These are phyloP conservation scores for Ustilago bromivora DNA, from an alignment of 1,284 basidiomycete species.

Conservation along the genomic window DNA sequence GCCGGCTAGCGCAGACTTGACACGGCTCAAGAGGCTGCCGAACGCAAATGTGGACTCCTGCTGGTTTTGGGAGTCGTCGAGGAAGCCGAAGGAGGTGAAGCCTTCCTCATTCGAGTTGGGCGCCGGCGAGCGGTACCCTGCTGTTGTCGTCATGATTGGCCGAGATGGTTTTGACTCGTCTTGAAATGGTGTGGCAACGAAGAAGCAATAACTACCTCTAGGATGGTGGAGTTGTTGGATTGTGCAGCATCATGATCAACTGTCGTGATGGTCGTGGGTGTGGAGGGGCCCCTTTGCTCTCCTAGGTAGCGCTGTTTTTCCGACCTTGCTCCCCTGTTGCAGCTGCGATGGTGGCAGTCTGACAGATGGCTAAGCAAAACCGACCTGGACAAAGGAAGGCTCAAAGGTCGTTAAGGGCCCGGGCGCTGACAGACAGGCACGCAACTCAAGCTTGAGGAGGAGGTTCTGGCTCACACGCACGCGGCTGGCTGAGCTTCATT, in stretches of 20 bases:
- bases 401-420: conserved; percentile 13
- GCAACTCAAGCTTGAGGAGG: conserved; percentile 9
- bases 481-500: not conserved
- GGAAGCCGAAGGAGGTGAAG: conserved; percentile 61
- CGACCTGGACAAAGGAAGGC: conserved; percentile 11
- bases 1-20: conserved; percentile 58
- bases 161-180: not conserved
- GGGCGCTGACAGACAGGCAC: conserved; percentile 3
- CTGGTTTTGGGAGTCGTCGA: conserved; percentile 56
- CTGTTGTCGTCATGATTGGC: conserved; percentile 10
- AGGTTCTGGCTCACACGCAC: not conserved
- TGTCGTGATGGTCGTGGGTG: not conserved
- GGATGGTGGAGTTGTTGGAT: not conserved
- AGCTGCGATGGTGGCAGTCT: too few species aligned
- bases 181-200: not conserved
- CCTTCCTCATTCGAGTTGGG: conserved; percentile 14
- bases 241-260: not conserved
- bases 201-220: not conserved
- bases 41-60: conserved; percentile 56
- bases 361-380: conserved; percentile 1
- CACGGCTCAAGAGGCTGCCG: conserved; percentile 58
- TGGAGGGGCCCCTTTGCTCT: too few species aligned
- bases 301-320: too few species aligned
- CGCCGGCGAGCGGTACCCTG: conserved; percentile 5
- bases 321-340: too few species aligned